A percentile compares a stretch with the other conserved stretches of the same genome.
Conservation (phyloP, 331 rosid species). For the Rosa hybrid region DNA sequence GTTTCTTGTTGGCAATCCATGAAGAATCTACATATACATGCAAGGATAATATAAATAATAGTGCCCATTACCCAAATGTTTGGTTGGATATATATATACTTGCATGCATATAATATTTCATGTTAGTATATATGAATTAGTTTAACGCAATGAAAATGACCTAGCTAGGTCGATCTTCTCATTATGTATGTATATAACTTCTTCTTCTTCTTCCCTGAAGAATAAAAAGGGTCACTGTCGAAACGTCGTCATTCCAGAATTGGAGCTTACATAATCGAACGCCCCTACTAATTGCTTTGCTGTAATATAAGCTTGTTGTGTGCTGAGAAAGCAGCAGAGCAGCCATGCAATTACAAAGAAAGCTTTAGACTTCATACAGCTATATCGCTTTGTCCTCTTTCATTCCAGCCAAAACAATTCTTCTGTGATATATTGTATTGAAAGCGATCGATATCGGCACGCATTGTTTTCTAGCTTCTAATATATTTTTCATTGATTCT, state of each 20-base stretch:
- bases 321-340: background rate
- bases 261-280: slow-evolving; percentile 18
- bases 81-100: slow-evolving; percentile 11
- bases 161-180: slow-evolving; percentile 29
- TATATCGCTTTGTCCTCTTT: slow-evolving; percentile 35
- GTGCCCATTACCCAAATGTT: slow-evolving; percentile 19
- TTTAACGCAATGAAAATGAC: background rate
- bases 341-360: slow-evolving; percentile 17
- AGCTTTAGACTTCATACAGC: slow-evolving; percentile 35
- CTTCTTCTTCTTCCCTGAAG: slow-evolving; percentile 16
- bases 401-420: background rate
- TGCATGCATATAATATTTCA: background rate
- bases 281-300: slow-evolving; percentile 18
- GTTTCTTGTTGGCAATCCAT: slow-evolving; percentile 39
- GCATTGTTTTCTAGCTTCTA: background rate
- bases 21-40: slow-evolving; percentile 32
- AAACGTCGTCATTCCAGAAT: slow-evolving; percentile 18
- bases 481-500: background rate
- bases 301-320: slow-evolving; percentile 22
- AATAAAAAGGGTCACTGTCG: slow-evolving; percentile 36
- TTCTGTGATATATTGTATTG: background rate
- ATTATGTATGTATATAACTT: background rate
- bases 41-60: slow-evolving; percentile 26
- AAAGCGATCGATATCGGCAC: slow-evolving; percentile 5
- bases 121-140: background rate